These are phyloP conservation scores for Calonectria ilicicola DNA, from an alignment of 2,329 filamentous ascomycete genomes.

Conservation along the genomic window DNA sequence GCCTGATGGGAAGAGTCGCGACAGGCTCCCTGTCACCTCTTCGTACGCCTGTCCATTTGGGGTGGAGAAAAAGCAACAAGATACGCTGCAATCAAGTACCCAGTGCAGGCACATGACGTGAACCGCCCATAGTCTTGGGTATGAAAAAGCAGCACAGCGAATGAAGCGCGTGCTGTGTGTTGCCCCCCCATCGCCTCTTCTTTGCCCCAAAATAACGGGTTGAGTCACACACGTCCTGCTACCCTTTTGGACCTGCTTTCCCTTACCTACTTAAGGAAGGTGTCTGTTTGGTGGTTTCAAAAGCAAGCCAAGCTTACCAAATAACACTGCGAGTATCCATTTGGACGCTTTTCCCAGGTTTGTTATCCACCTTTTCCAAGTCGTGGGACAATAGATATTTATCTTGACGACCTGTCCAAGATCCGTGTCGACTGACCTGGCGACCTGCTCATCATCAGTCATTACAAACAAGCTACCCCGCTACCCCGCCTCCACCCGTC, in stretches of 20 bases:
- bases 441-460: slow-evolving; percentile 21
- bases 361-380: not conserved
- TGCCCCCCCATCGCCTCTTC: slow-evolving; percentile 12
- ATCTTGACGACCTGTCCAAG: not conserved
- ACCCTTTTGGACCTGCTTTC: not conserved
- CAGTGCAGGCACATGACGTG: not conserved
- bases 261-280: slow-evolving; percentile 20
- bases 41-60: slow-evolving; percentile 23
- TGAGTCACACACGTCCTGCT: slow-evolving; percentile 19
- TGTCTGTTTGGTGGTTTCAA: slow-evolving; percentile 14
- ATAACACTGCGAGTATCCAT: not conserved
- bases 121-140: not conserved
- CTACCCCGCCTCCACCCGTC: slow-evolving; percentile 50
- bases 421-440: slow-evolving; percentile 5
- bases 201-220: not conserved
- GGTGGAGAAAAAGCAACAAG: not conserved
- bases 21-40: slow-evolving; percentile 35
- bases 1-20: slow-evolving; percentile 28
- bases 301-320: not conserved
- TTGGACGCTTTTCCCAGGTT: not conserved
- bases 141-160: slow-evolving; percentile 4
- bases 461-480: slow-evolving; percentile 45
- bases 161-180: slow-evolving; percentile 1
- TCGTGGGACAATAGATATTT: not conserved
- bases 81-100: not conserved